These are phyloP conservation scores for Brassica hybrid DNA, from an alignment of 441 rosid species.

Conservation along the genomic window DNA sequence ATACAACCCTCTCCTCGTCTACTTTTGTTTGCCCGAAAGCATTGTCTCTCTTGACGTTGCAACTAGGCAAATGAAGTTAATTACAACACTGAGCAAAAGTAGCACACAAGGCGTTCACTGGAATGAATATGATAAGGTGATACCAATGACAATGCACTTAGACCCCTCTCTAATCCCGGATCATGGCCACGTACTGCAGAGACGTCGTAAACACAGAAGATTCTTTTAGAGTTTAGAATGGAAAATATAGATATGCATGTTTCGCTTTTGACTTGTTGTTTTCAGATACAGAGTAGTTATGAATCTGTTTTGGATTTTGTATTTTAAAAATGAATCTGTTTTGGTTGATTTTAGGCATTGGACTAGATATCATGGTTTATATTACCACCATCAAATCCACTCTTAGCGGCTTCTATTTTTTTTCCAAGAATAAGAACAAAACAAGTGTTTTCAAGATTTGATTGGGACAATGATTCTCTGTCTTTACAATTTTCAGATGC, in stretches of 20 bases:
- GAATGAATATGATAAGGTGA: constrained; percentile 12
- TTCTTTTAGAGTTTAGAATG: neutral
- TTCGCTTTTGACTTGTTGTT: neutral
- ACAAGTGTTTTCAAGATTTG: too few relatives aligned
- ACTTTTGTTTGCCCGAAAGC: constrained; percentile 13
- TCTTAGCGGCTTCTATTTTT: neutral
- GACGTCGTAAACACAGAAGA: neutral
- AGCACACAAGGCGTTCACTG: neutral
- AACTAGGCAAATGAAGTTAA: neutral
- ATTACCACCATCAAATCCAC: neutral
- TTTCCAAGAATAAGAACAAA: too few relatives aligned
- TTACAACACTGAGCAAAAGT: constrained; percentile 12
- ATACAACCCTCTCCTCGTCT: constrained; percentile 10
- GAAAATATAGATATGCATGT: too few relatives aligned
- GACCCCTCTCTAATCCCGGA: constrained; percentile 12
- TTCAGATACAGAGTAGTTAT: neutral
- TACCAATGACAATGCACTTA: constrained; percentile 22
- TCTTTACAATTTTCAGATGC: neutral
- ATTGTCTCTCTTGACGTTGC: constrained; percentile 22
- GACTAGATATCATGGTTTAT: neutral
- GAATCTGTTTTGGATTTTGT: too few relatives aligned
- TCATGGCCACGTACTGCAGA: neutral
- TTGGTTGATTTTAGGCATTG: too few relatives aligned
- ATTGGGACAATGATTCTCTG: neutral
- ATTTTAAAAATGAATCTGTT: too few relatives aligned